phyloP scores from a whole-genome alignment of 2,329 filamentous ascomycete genomes.

The Talaromyces verruculosus region DNA sequence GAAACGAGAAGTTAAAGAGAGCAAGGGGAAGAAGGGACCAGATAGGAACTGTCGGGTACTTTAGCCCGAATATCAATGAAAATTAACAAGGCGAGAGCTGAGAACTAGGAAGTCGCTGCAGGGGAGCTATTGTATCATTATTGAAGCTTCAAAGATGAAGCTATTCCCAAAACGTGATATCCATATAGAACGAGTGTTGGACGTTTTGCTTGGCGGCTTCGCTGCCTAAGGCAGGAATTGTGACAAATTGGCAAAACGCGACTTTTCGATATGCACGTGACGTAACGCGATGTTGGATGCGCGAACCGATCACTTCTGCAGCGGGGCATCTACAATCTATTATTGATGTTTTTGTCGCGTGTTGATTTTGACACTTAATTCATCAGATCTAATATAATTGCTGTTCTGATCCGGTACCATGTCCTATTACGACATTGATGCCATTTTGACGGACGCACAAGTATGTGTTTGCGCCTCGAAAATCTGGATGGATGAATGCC shows the following conservation, averaged over 20 bases:
- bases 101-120: too few relatives aligned
- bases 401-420: constrained; percentile 26
- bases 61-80: too few relatives aligned
- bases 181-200: background rate
- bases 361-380: background rate
- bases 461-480: constrained; percentile 26
- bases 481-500: background rate
- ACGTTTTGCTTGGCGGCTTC: background rate
- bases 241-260: background rate
- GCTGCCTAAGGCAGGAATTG: background rate
- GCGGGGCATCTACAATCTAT: background rate
- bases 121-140: too few relatives aligned
- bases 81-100: too few relatives aligned
- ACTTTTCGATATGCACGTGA: background rate
- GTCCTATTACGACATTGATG: constrained; percentile 51
- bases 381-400: background rate
- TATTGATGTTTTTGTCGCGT: background rate
- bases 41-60: too few relatives aligned
- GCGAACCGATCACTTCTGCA: background rate
- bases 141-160: too few relatives aligned
- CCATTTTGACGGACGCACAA: constrained; percentile 49
- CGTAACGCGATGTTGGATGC: background rate
- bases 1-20: too few relatives aligned
- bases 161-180: background rate
- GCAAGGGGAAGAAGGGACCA: too few relatives aligned